Base-by-base conservation (phyloP, 176 grass and related monocot genomes). In the bread wheat (Triticum aestivum) region DNA sequence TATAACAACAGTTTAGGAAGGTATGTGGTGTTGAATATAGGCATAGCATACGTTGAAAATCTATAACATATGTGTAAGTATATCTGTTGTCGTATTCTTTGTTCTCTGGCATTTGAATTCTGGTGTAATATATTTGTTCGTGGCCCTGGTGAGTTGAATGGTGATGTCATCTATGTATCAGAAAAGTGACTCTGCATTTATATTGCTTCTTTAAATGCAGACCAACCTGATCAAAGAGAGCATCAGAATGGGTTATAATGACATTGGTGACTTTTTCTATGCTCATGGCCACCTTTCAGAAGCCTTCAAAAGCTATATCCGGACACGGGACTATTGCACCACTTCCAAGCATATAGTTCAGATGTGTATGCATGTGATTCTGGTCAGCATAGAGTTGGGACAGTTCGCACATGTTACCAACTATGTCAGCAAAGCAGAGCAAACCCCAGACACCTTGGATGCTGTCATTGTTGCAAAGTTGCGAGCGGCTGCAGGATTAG, bases 211-310 rank as follows among this genome's bases (percentile, higher is more conserved):
- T 29, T 44, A 83, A 76, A 5, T 92, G 79, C 92, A 99, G 97
- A 97, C 97, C 3, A 96, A 99, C 76, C 67, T 97, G 47, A 99
- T 99, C 67, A 99, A 99, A 77, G 97, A 99, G 87, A 99, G 97
- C 85, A 99, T 99, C 81, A 92, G 97, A 84, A 99, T 99, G 97
- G 97, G 97, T 38, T 99, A 93, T 78, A 99, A 94, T 65, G 97
- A 99, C 70, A 89, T 94, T 24, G 97, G 94, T 42, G 94, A 99
- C 75, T 99, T 99, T 89, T 97, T 87, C 80, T 99, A 96, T 64
- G 82, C 85, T 75, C 97, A 93, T 71, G 97, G 97, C 11, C 85
- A 90, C 47, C 94, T 99, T 69, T 87, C 93, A 5, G 97, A 99
- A 42, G 92, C 97, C 33, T 99, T 99, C 84, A 99, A 99, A 75